Evolutionary conservation across 768 basidiomycete genomes (phyloP), one percentile per base, ranked within the genome.

Genomic region (Boletus rubescentipes): DNA sequence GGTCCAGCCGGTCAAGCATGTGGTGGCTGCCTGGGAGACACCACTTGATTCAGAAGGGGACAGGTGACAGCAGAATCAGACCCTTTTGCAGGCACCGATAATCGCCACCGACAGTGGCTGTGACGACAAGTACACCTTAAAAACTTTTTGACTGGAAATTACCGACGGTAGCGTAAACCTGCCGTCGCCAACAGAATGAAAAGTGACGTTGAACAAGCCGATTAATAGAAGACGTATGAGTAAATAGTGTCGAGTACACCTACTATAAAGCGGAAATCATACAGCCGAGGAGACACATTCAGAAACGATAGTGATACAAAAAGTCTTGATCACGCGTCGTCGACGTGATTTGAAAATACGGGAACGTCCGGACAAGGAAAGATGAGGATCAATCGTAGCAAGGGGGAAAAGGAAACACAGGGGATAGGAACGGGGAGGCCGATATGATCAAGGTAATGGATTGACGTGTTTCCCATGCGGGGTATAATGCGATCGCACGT

Each of bases 381-480:
- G 58, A 54, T 51, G 55, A 58, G 59, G 57, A 63, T 66, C 54
- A 61, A 47, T 54, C 56, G 65, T 57, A 57, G 53, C 52, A 39
- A 46, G 42, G 37, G 41, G 44, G 45, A 41, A 64, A 60, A 49
- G 46, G 54, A 55, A 63, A 58, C 48, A 53, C 51, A 54, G 57
- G 49, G 40, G 49, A 49, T 53, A 54, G 53, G 43, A 54, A 57
- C 40, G 49, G 59, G 48, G 46, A 55, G 47, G 55, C 51, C 58
- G 53, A 60, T n/a, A n/a, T 60, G 59, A 67, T 77, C 72, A 81
- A 62, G 80, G 70, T 56, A 79, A 65, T 46, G 74, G 65, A 59
- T 77, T 77, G 50, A 81, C 69, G 58, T 76, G 76, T 51, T 76
- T 77, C 66, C 80, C 81, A 51, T 75, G 71, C 53, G 71, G 52